These are phyloP conservation scores for Pythium pectinolyticum DNA, from an alignment of 352 stramenopile genomes.

Conservation along the genomic window DNA sequence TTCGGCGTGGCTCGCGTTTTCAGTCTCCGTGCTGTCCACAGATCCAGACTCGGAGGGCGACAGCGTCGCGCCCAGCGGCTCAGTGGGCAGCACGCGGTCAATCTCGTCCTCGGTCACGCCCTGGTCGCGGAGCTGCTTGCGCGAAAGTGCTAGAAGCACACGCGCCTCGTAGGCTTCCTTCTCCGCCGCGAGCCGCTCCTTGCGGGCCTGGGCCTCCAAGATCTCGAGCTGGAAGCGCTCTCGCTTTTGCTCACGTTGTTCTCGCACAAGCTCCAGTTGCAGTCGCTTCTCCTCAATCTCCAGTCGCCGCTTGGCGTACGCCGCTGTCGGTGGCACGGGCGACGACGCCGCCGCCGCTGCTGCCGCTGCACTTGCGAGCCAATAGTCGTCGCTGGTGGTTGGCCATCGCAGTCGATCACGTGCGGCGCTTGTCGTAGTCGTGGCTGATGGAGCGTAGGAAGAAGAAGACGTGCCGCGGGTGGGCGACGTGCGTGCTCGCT, in stretches of 20 bases:
- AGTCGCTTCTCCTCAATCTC: conserved; percentile 65
- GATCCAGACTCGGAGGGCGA: background rate
- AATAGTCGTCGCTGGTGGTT: too few relatives aligned
- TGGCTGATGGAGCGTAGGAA: too few relatives aligned
- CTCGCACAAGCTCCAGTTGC: conserved; percentile 43
- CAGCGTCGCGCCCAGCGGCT: conserved; percentile 5
- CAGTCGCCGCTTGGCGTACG: conserved; percentile 39
- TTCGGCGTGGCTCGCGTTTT: conserved; percentile 4
- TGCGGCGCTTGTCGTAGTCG: too few relatives aligned
- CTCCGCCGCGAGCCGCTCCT: conserved; percentile 37
- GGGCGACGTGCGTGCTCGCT: background rate
- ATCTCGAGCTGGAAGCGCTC: conserved; percentile 48
- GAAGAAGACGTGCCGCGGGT: too few relatives aligned
- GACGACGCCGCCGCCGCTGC: background rate
- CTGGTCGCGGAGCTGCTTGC: conserved; percentile 55
- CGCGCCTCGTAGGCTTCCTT: conserved; percentile 47
- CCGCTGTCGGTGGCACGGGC: background rate
- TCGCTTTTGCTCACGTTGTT: conserved; percentile 42
- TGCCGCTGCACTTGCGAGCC: background rate
- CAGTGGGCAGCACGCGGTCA: conserved; percentile 47
- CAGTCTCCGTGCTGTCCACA: background rate
- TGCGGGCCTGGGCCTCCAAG: conserved; percentile 42
- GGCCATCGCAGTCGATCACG: too few relatives aligned
- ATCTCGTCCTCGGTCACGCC: conserved; percentile 54
- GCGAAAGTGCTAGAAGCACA: conserved; percentile 47